These are phyloP conservation scores for Fusarium continuum DNA, from an alignment of 2,329 filamentous ascomycete species.

Conservation along the genomic window DNA sequence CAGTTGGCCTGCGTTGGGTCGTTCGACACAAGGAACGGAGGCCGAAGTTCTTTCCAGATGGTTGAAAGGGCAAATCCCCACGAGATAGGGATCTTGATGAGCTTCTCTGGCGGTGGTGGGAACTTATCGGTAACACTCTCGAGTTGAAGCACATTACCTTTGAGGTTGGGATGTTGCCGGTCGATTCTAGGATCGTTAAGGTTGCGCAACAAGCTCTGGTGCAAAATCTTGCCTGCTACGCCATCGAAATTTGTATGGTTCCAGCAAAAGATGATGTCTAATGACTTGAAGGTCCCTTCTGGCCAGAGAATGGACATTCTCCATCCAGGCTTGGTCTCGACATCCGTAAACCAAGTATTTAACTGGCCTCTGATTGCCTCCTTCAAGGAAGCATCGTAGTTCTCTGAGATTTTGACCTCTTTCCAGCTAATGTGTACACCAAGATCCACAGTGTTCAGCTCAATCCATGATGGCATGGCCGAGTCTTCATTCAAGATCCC, in stretches of 20 bases:
- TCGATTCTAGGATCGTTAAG: constrained; percentile 31
- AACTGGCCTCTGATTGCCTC: constrained; percentile 18
- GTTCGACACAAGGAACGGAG: constrained; percentile 17
- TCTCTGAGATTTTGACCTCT: neutral
- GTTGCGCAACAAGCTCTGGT: constrained; percentile 41
- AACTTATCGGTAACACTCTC: constrained; percentile 16
- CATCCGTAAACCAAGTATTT: constrained; percentile 31
- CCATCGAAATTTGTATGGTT: constrained; percentile 45
- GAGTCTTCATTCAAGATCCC: constrained; percentile 33
- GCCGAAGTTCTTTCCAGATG: constrained; percentile 31
- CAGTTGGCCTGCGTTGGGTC: constrained; percentile 30
- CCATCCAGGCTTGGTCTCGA: constrained; percentile 42
- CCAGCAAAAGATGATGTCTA: constrained; percentile 44
- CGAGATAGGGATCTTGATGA: constrained; percentile 34
- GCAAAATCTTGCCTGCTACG: constrained; percentile 46
- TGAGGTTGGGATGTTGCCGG: neutral
- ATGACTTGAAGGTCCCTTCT: neutral
- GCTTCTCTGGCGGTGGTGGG: constrained; percentile 39
- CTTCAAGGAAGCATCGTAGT: constrained; percentile 5
- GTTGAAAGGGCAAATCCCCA: constrained; percentile 27
- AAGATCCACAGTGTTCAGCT: constrained; percentile 22
- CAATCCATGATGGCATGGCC: constrained; percentile 30
- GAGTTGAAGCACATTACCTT: constrained; percentile 5
- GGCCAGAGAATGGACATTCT: constrained; percentile 32
- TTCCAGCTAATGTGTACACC: constrained; percentile 26